Base-by-base conservation (phyloP, 140 eudicot genomes). In the Oenanthe javanica region DNA sequence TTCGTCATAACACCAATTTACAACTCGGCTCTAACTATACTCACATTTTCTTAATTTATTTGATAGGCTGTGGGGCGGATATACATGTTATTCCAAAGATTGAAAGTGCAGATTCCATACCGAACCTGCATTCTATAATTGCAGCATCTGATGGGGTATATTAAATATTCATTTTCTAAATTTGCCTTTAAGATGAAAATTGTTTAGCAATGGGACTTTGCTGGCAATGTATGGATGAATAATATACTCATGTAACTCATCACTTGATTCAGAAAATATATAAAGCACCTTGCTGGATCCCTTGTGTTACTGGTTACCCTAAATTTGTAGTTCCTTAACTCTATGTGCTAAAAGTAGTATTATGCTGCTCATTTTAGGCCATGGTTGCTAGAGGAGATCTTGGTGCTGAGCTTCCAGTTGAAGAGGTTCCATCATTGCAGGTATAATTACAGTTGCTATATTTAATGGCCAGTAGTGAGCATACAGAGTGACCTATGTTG, bases 341-440 rank as follows among this genome's bases (percentile, higher is more conserved):
- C 50, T 23, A 49, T 50, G 79, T 43, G 49, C 36, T 86, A 49
- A 87, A 69, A 43, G 45, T 63, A 64, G 50, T 79, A 64, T 61
- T 72, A 55, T 15, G 49, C 76, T 80, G 61, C 70, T 71, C 81
- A 63, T 81, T 40, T 81, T 82, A 90, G 97, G 99, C 97, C 64
- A 95, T 92, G 97, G 97, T 95, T 82, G 97, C 97, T 55, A 88
- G 97, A 86, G 99, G 97, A 81, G 99, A 95, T 89, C 97, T 95
- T 72, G 99, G 99, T 42, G 97, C 97, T 23, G 97, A 92, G 91
- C 87, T 95, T 83, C 99, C 99, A 21, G 86, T 95, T 57, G 99
- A 95, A 86, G 99, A 95, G 87, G 99, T 95, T 85, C 99, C 99
- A 19, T 73, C 93, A 45, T 86, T 95, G 89, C 99, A 95, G 99